These are phyloP conservation scores for Ceratocystis albifundus DNA, from an alignment of 2,329 filamentous ascomycete species.

Conservation along the genomic window DNA sequence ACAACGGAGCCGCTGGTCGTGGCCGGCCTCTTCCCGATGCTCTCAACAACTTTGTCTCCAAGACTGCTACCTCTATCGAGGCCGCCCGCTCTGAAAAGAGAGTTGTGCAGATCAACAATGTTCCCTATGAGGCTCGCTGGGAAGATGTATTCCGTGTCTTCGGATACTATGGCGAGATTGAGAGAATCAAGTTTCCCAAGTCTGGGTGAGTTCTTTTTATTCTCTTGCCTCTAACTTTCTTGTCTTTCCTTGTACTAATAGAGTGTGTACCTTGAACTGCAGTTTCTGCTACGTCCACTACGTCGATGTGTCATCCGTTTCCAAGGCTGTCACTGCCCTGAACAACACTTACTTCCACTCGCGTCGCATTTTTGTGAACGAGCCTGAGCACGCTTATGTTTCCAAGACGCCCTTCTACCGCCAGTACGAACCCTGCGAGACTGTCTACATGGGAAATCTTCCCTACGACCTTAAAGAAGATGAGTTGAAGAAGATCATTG, in stretches of 20 bases:
- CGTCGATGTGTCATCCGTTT: constrained; percentile 12
- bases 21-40: constrained; percentile 1
- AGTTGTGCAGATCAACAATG: constrained; percentile 16
- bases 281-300: constrained; percentile 21
- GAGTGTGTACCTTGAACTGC: no score
- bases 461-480: constrained; percentile 75
- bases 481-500: constrained; percentile 69
- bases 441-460: constrained; percentile 75
- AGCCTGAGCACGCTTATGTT: constrained; percentile 13
- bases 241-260: neutral
- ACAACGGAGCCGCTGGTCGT: constrained; percentile 6
- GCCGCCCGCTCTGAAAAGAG: constrained; percentile 17
- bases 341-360: constrained; percentile 22
- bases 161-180: constrained; percentile 22
- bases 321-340: constrained; percentile 17
- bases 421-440: constrained; percentile 28
- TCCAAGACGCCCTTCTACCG: constrained; percentile 6
- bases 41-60: constrained; percentile 20
- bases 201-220: constrained; percentile 18
- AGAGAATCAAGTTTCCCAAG: constrained; percentile 21
- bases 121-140: constrained; percentile 21
- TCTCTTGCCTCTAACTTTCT: neutral
- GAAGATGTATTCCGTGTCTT: constrained; percentile 22
- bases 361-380: constrained; percentile 20
- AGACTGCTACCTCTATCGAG: constrained; percentile 18